Base-by-base conservation (phyloP, 768 basidiomycete species). In the Tulasnella sp. region DNA sequence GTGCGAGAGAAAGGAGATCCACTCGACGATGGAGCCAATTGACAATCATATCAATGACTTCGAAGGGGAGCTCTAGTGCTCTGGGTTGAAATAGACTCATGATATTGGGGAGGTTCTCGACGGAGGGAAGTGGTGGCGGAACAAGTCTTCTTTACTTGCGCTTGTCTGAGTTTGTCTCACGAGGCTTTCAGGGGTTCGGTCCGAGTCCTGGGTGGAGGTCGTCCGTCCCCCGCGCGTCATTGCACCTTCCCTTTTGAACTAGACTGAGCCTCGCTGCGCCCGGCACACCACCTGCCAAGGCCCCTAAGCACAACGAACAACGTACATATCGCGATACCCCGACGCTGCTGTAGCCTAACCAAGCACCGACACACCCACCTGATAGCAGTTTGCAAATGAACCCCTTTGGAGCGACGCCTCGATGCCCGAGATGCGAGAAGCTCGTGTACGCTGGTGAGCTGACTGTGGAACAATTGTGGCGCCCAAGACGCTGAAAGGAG, bases 381-480 rank as follows among this genome's bases (percentile, higher is more conserved):
- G 17, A 29, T 64, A 8, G 14, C 58, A 11, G 29, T 34, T n/a
- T 5, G 15, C 12, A n/a, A 64, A 93, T 92, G 91, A 89, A 90
- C 81, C 88, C 90, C 2, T 93, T 91, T 80, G 89, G 90, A 78
- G 91, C 89, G 67, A 88, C 89, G 4, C 88, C 91, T 37, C 83
- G 85, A 72, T 96, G 93, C 81, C 91, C 93, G 19, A 83, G 88
- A 80, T 96, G 93, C 83, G 83, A 82, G 76, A 93, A 91, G 83
- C 82, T 87, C 0, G 94, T 96, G 39, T 96, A 96, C 83, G 91
- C 91, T 77, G 94, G 58, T 64, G 58, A 64, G 58, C 14, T 64
- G 25, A 6, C 14, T 34, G 29, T 5, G 25, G 25, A 25, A 3
- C 31, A 34, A 5, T 12, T 4, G 14, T 29, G 29, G 14, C 25